Base-by-base conservation (phyloP, 1,139 yeast species). In the Taiozyma sp. region DNA sequence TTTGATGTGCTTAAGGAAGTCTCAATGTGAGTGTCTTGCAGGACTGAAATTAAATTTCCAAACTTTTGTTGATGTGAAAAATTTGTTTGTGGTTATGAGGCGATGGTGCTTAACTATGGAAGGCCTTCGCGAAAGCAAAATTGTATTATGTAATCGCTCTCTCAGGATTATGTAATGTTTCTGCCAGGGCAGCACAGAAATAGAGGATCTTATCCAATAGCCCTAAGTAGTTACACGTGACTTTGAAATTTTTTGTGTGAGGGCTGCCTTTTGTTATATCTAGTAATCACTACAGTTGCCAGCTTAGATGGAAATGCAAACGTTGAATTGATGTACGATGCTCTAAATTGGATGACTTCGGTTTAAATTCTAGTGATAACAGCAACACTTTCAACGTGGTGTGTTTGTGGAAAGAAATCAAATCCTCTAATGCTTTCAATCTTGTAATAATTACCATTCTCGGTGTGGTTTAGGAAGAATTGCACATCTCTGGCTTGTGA, bases 341-440 rank as follows among this genome's bases (percentile, higher is more conserved):
- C 36, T 32, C 14, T 32, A 32, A 32, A 32, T 32, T n/a, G 8
- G 8, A 43, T 38, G 12, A 22, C 14, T 29, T 23, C 39, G 6
- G 27, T 32, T 48, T 43, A 64, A 34, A 62, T 62, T 58, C 73
- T 68, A 2, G 72, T 61, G 57, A 93, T 73, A 7, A 93, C 97
- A 10, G 97, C 96, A 32, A 92, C 96, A 66, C 96, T 84, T 69
- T 93, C 99, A 49, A 93, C 98, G 66, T 93, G 99, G 65, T 93
- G 96, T 0, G 99, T 93, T 68, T 92, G 98, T 4, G 99, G 99
- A 75, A 93, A 93, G 70, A 93, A 92, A 69, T 93, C 99, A 70
- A 93, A 93, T 1, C 99, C 99, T 64, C 92, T 82, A 42, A 93
- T 76, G 58, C 93, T 85, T 60, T 88, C 96, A 48, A 93, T 79